Base-by-base conservation (phyloP, 495 filamentous ascomycete species). In the Podospora pseudoanserina region DNA sequence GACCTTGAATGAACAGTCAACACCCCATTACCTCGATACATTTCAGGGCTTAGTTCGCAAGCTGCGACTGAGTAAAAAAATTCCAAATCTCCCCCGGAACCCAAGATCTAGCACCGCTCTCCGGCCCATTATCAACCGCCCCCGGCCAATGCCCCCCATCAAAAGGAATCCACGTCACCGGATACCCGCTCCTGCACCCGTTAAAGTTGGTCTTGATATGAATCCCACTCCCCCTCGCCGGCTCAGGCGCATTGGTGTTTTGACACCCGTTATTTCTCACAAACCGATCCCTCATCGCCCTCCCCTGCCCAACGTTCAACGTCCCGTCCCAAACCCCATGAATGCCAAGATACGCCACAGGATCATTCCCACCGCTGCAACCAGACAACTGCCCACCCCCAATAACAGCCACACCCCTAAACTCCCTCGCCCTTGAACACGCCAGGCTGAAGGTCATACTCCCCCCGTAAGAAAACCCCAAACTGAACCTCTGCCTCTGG, bases 381-480 rank as follows among this genome's bases (percentile, higher is more conserved):
- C 81, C 80, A 57, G 75, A 79, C 56, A 81, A 67, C 54, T 73
- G 66, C 16, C 69, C 76, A 9, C 80, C 81, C 15, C 73, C 77
- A 62, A 82, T 63, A 4, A 77, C 76, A 28, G 77, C 76, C 2
- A 83, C 79, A 11, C 75, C 81, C 11, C 74, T 73, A 62, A 82
- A 80, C 53, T 75, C 75, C 53, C 79, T 77, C 0, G 77, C 72
- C 1, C 74, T 74, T 7, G 79, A 69, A 61, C 81, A 83, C 13
- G 81, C 81, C 44, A 83, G 63, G 7, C 74, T 70, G 32, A 78
- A 82, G 13, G 76, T 79, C 81, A 83, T 83, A 39, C 72, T 73
- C 23, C 71, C 82, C 16, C 82, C 82, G 70, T 81, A 84, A 62
- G 78, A 80, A 69, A 80, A 84, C 28, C 82, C 82, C 6, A 74